phyloP scores from a whole-genome alignment of 2,329 filamentous ascomycete species.

The Diaporthe ampelina region DNA sequence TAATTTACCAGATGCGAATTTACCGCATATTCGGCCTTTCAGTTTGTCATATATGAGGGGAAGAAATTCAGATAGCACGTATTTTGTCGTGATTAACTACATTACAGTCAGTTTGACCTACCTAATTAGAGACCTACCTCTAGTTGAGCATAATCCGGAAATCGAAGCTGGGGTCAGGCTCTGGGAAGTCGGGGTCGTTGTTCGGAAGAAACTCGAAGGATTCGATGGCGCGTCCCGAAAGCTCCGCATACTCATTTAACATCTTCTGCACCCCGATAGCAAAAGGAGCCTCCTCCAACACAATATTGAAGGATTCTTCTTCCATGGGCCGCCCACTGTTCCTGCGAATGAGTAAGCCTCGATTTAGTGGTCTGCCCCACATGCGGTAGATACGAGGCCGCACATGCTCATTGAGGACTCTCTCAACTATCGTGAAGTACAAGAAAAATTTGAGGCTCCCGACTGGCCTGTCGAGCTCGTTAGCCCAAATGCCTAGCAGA shows the following conservation, averaged over 20 bases:
- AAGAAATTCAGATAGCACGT: no score
- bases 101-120: neutral
- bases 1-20: neutral
- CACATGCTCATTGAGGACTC: neutral
- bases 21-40: neutral
- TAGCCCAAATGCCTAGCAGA: neutral
- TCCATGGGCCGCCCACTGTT: neutral
- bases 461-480: neutral
- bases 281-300: neutral
- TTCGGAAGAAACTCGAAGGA: neutral
- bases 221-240: neutral
- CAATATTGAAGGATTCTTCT: neutral
- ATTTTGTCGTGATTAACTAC: no score
- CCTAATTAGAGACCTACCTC: no score
- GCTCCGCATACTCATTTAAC: neutral
- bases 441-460: rapidly evolving
- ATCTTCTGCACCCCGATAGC: neutral
- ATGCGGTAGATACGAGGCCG: neutral
- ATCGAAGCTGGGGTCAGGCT: neutral
- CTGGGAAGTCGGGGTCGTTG: no score
- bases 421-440: neutral
- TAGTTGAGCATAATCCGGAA: neutral
- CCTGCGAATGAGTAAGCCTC: neutral
- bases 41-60: neutral
- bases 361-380: neutral